Evolutionary conservation across 768 basidiomycete species (phyloP).

Genomic region (Termitomyces sp.): DNA sequence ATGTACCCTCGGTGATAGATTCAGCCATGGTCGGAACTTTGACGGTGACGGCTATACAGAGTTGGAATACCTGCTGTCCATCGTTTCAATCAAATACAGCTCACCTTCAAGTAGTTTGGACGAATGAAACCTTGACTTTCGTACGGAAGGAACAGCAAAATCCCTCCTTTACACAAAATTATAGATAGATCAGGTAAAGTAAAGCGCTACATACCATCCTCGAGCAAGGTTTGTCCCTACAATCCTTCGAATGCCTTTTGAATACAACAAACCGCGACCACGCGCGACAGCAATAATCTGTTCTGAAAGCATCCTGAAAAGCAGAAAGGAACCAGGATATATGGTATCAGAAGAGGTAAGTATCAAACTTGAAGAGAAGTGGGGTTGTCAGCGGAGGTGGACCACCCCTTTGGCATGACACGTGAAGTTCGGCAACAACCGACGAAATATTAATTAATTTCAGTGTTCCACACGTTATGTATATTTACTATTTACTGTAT

Average conservation of each 20-base stretch:
- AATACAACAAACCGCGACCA: constrained; percentile 43
- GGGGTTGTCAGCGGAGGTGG: neutral
- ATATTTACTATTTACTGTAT: too few species aligned
- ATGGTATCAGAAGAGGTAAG: neutral
- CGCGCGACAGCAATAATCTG: constrained; percentile 62
- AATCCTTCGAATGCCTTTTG: constrained; percentile 26
- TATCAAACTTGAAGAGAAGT: neutral
- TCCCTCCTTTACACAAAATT: constrained; percentile 29
- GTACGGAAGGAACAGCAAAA: constrained; percentile 37
- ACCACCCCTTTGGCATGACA: neutral
- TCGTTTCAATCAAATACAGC: constrained; percentile 7
- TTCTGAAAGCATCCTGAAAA: constrained; percentile 57
- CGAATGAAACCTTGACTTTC: constrained; percentile 62
- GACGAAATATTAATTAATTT: neutral
- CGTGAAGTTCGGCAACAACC: neutral
- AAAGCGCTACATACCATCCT: constrained; percentile 36
- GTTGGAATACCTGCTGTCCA: neutral
- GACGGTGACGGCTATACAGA: constrained; percentile 68
- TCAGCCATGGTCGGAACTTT: constrained; percentile 98
- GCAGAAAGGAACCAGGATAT: constrained; percentile 3
- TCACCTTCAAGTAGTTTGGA: constrained; percentile 65
- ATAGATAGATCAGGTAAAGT: constrained; percentile 5
- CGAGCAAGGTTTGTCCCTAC: constrained; percentile 29
- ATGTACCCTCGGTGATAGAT: constrained; percentile 95
- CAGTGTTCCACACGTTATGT: too few species aligned